Base-by-base conservation (phyloP, 352 stramenopile species). In the Pythium monospermum region DNA sequence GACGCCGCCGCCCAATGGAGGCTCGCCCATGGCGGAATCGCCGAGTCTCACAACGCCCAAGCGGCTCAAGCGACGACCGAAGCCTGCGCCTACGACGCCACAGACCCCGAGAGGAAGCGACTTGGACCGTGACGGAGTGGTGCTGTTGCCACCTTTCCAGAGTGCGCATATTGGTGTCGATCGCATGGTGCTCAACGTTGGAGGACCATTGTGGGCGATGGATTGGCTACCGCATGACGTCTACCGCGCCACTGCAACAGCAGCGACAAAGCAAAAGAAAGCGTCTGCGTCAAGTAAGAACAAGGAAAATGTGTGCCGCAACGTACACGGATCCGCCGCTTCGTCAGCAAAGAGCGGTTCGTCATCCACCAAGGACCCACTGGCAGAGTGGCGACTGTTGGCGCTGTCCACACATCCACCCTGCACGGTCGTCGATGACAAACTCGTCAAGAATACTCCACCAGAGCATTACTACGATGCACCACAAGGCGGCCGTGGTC, bases 121-220 rank as follows among this genome's bases (percentile, higher is more conserved):
- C 33, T 36, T 37, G 3, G 39, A 55, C 39, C n/a, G 22, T n/a
- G 57, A 65, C 25, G 55, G 49, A 1, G 38, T 39, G 2, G 31
- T 67, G 51, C 38, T 76, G 23, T 57, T 91, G 35, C 66, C 70
- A 26, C 67, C 77, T 40, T 86, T 87, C 57, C 45, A 61, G 39
- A 71, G 75, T 58, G 68, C 64, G 39, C 49, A 39, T 16, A 16
- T 89, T 15, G 46, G 52, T 11, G 43, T 42, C 16, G 55, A 69
- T 6, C 64, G 66, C 52, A 75, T 79, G 53, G 79, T 57, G 16
- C 30, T 90, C 15, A 90, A 92, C 48, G 76, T 73, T 0, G 81
- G 81, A 19, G 81, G 81, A 18, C 81, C 81, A 2, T 71, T 92
- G 31, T 90, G 78, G 78, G 81, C 81, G 10, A 89, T 92, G 73